Percentiles rank a stretch among this genome's conserved stretches.
Evolutionary conservation across 768 basidiomycete species (phyloP).

Genomic region (Baorangia bicolor): DNA sequence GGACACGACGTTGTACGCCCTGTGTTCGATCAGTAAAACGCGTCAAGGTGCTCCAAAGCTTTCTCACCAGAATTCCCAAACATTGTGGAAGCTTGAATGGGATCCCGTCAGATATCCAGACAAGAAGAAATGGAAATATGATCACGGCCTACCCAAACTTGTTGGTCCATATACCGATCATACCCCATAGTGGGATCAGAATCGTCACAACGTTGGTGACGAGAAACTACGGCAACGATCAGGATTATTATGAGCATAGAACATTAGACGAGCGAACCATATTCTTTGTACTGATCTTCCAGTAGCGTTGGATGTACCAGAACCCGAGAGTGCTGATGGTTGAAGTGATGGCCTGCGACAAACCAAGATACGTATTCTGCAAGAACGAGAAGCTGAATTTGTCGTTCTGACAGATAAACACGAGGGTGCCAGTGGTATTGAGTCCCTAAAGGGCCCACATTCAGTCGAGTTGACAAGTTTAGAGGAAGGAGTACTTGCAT

Average conservation of each 20-base stretch:
- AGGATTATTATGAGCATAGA: neutral
- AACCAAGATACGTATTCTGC: constrained; percentile 75
- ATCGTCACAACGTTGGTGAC: constrained; percentile 76
- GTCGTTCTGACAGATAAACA: constrained; percentile 77
- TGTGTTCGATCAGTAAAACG: constrained; percentile 22
- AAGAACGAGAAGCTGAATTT: constrained; percentile 81
- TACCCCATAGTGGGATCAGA: constrained; percentile 81
- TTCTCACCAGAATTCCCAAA: constrained; percentile 82
- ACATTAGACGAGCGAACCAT: constrained; percentile 50
- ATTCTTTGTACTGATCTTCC: constrained; percentile 76
- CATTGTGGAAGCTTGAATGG: constrained; percentile 62
- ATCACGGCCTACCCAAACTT: constrained; percentile 57
- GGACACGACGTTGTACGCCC: constrained; percentile 78
- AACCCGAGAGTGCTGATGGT: constrained; percentile 71
- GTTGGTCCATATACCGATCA: constrained; percentile 80
- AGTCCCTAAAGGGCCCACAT: constrained; percentile 49
- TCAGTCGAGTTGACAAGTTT: neutral
- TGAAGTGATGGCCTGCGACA: constrained; percentile 74
- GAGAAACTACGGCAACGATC: constrained; percentile 50
- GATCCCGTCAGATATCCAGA: neutral
- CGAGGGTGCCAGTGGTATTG: constrained; percentile 75
- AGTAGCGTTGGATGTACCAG: constrained; percentile 81
- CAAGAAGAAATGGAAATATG: neutral
- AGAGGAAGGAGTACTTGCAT: constrained; percentile 43
- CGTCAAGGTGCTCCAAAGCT: neutral